Evolutionary conservation across 164 flowering plant genomes (phyloP), one percentile per base, ranked within the genome.

Genomic region (Sextonia rubra): DNA sequence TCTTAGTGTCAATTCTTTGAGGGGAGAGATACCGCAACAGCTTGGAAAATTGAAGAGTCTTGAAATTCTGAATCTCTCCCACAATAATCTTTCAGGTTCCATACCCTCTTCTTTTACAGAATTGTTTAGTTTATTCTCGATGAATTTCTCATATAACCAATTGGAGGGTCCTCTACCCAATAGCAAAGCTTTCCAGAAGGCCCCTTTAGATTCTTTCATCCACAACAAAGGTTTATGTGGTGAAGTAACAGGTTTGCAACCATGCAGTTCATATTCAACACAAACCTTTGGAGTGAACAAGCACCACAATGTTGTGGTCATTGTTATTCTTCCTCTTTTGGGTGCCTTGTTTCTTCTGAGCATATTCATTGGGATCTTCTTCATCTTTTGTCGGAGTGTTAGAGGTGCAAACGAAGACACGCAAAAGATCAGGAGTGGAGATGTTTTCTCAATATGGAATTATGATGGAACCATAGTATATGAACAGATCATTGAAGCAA

Each of bases 1-100:
- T 64, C 82, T 89, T 9, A 88, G 92, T 78, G 67, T 78, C 74
- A 90, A 90, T 71, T 79, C 73, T 0, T 75, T 90, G 12, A 74
- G 83, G 2, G 91, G 92, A 61, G 1, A 65, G 12, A 84, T 90
- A 2, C 89, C 92, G 15, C 60, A 56, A n/a, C 71, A 71, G 60
- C 66, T 90, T 3, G 78, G 44, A 0, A 85, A 80, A 76, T 82
- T 90, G 17, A 60, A 64, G 12, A 14, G 7, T 52, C 30, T 27
- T 25, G 63, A 70, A 60, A 61, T 3, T 3, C 32, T 69, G 26
- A 69, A 69, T 55, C 71, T 69, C 37, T 69, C 71, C 61, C 71
- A 52, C 25, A 69, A 69, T 55, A 24, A 26, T 7, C 37, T 69
- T n/a, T 47, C 61, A 0, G 71, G 71, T 26, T 3, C 29, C 1